Evolutionary conservation across 495 filamentous ascomycete species (phyloP).

Genomic region (Xylaria palmicola): DNA sequence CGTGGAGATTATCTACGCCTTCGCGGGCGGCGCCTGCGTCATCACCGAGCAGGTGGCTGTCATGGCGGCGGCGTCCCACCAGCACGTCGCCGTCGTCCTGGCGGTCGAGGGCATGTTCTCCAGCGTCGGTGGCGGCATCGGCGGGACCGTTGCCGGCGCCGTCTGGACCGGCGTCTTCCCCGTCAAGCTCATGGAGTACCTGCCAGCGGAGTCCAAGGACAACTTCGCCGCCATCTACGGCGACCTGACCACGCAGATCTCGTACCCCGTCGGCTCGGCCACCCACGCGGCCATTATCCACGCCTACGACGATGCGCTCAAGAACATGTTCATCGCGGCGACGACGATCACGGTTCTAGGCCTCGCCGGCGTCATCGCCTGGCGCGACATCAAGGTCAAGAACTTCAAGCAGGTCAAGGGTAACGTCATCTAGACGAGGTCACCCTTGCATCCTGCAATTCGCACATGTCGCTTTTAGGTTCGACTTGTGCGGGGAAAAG

Average conservation of each 20-base stretch:
- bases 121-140: slow-evolving; percentile 64
- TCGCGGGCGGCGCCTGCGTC: slow-evolving; percentile 59
- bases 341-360: slow-evolving; percentile 50
- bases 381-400: slow-evolving; percentile 58
- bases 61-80: slow-evolving; percentile 63
- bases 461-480: background rate
- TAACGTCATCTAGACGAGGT: slow-evolving; percentile 19
- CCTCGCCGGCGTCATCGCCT: slow-evolving; percentile 46
- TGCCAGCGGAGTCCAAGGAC: slow-evolving; percentile 54
- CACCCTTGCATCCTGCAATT: background rate
- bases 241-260: slow-evolving; percentile 48
- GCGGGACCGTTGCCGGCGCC: slow-evolving; percentile 58
- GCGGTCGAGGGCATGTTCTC: slow-evolving; percentile 62
- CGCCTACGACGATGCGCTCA: slow-evolving; percentile 58
- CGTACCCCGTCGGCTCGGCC: slow-evolving; percentile 50
- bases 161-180: slow-evolving; percentile 68
- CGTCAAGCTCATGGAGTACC: slow-evolving; percentile 46
- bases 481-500: background rate
- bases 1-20: slow-evolving; percentile 77
- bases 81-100: slow-evolving; percentile 65
- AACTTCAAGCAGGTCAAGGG: slow-evolving; percentile 47
- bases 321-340: slow-evolving; percentile 55
- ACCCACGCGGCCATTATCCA: slow-evolving; percentile 53
- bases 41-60: slow-evolving; percentile 66
- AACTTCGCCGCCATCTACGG: slow-evolving; percentile 54